Evolutionary conservation across 2,329 filamentous ascomycete species (phyloP).

Genomic region (Colletotrichum gloeosporioides): DNA sequence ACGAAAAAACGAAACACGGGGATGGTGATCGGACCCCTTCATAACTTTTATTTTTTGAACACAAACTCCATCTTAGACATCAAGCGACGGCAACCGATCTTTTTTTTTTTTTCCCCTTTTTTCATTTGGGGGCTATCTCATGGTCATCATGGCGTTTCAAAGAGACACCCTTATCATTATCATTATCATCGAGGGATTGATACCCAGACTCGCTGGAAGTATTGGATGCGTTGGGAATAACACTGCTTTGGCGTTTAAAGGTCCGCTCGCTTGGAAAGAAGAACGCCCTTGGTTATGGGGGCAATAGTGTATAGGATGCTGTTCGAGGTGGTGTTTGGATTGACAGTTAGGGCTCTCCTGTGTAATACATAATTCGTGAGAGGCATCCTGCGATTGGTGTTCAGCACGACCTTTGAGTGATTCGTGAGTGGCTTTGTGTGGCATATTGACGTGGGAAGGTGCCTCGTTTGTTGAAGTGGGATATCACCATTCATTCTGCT

Average conservation of each 20-base stretch:
- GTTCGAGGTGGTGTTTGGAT: background rate
- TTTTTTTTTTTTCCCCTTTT: background rate
- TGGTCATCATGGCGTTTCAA: slow-evolving; percentile 1
- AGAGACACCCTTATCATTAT: background rate
- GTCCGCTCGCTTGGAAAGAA: background rate
- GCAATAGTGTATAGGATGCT: background rate
- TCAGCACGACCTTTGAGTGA: background rate
- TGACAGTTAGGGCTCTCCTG: background rate
- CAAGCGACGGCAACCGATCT: slow-evolving; percentile 7
- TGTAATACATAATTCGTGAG: slow-evolving; percentile 15
- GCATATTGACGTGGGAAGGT: background rate
- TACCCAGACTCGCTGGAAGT: slow-evolving; percentile 18
- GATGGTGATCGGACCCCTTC: background rate
- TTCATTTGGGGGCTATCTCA: background rate
- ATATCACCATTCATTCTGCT: background rate
- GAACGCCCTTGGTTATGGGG: background rate
- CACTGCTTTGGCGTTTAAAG: slow-evolving; percentile 5
- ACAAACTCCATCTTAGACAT: background rate
- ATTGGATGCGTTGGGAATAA: background rate
- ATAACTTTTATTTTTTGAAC: background rate
- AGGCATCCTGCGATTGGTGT: background rate
- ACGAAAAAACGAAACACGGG: slow-evolving; percentile 6
- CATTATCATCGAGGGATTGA: slow-evolving; percentile 8
- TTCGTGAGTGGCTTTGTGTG: background rate
- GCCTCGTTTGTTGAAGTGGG: background rate